Evolutionary conservation across 2,329 filamentous ascomycete species (phyloP).

Genomic region (Nakataea oryzae): DNA sequence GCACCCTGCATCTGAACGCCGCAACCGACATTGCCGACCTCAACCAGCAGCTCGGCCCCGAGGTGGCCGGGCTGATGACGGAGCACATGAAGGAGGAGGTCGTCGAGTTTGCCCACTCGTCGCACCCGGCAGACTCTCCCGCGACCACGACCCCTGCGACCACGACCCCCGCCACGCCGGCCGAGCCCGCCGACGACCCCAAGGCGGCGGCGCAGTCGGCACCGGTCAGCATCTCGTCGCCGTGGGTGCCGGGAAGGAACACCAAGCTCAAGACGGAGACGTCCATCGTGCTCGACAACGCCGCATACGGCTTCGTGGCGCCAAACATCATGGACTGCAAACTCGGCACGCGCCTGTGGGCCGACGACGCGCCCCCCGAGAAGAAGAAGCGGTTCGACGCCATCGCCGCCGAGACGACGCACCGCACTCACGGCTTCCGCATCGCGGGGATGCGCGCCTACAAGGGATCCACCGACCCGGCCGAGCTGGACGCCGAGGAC

Average conservation of each 20-base stretch:
- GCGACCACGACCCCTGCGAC: slow-evolving; percentile 9
- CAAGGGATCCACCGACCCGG: slow-evolving; percentile 38
- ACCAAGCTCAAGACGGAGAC: slow-evolving; percentile 63
- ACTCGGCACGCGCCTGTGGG: slow-evolving; percentile 78
- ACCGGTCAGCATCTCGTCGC: slow-evolving; percentile 14
- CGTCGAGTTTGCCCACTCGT: slow-evolving; percentile 9
- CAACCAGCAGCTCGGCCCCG: slow-evolving; percentile 33
- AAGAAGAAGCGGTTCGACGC: slow-evolving; percentile 52
- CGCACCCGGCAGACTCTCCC: not conserved
- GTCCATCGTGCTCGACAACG: slow-evolving; percentile 78
- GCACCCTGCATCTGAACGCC: slow-evolving; percentile 61
- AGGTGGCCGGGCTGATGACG: slow-evolving; percentile 31
- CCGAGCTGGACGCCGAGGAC: slow-evolving; percentile 39
- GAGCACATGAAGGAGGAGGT: slow-evolving; percentile 27
- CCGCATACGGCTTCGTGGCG: slow-evolving; percentile 66
- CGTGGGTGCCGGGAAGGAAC: slow-evolving; percentile 38
- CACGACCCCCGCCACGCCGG: not conserved
- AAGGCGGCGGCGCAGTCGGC: slow-evolving; percentile 1
- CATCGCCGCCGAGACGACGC: slow-evolving; percentile 48
- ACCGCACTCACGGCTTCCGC: slow-evolving; percentile 49
- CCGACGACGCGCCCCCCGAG: slow-evolving; percentile 53
- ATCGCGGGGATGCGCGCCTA: slow-evolving; percentile 57
- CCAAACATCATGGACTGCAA: slow-evolving; percentile 94
- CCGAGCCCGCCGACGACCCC: slow-evolving; percentile 2
- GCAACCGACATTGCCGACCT: slow-evolving; percentile 34